Conservation (phyloP, 805 yeast species). For the Lipomyces chichibuensis region DNA sequence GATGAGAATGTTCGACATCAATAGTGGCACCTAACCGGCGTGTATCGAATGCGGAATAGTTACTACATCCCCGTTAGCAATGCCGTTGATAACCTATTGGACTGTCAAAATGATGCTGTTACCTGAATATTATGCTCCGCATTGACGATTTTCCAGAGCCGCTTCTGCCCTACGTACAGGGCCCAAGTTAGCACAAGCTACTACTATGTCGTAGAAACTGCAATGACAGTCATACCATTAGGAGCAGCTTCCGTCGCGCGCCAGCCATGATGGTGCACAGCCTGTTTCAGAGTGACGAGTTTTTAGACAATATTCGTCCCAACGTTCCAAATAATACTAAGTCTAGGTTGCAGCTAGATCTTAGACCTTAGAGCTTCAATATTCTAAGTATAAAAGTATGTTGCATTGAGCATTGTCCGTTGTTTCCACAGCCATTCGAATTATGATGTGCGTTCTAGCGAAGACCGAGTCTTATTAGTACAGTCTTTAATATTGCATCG, state of each 20-base stretch:
- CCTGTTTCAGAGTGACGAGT: not conserved
- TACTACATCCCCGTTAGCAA: slow-evolving; percentile 47
- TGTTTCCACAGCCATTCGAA: not conserved
- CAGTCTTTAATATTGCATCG: not conserved
- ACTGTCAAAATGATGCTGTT: not conserved
- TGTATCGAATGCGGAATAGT: slow-evolving; percentile 95
- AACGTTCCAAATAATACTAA: not conserved
- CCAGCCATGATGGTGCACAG: slow-evolving; percentile 21
- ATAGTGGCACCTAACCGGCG: slow-evolving; percentile 94
- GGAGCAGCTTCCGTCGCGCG: slow-evolving; percentile 60
- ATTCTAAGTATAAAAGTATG: not conserved
- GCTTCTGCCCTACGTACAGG: slow-evolving; percentile 54
- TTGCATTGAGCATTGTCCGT: not conserved
- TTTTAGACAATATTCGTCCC: not conserved
- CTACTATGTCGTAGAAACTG: not conserved
- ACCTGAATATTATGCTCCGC: slow-evolving; percentile 87
- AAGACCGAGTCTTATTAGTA: too few relatives aligned
- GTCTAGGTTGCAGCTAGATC: not conserved
- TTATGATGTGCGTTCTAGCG: too few relatives aligned
- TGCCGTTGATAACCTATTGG: not conserved
- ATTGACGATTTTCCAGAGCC: slow-evolving; percentile 98
- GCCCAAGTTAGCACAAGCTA: not conserved
- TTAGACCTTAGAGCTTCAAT: not conserved
- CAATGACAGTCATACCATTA: slow-evolving; percentile 51
- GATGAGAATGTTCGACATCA: slow-evolving; percentile 96